phyloP scores from a whole-genome alignment of 257 asterid species.

The Buddleja alternifolia region DNA sequence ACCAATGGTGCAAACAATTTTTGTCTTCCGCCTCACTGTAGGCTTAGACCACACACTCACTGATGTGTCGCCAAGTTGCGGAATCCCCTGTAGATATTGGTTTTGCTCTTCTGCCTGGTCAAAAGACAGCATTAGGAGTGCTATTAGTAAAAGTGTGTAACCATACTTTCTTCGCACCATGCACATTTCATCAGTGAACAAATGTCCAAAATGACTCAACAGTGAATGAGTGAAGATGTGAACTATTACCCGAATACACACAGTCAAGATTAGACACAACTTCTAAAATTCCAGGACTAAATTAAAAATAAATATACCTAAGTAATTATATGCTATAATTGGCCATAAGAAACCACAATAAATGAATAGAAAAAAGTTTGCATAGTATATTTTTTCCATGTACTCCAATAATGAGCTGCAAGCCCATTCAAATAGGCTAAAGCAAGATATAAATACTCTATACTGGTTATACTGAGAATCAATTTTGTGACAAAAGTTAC shows the following conservation, averaged over 20 bases:
- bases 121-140: slow-evolving; percentile 7
- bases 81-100: slow-evolving; percentile 56
- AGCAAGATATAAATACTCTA: background rate
- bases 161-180: background rate
- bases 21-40: slow-evolving; percentile 84
- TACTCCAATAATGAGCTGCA: background rate
- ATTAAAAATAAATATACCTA: background rate
- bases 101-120: slow-evolving; percentile 62
- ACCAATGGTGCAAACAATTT: slow-evolving; percentile 97
- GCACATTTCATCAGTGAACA: background rate
- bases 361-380: background rate
- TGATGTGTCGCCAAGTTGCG: slow-evolving; percentile 61
- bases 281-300: background rate
- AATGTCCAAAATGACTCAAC: background rate
- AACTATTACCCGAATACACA: background rate
- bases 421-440: background rate
- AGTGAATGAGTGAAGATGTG: background rate
- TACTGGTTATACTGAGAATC: background rate
- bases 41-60: slow-evolving; percentile 76
- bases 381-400: no score
- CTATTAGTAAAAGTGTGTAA: background rate
- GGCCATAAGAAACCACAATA: no score
- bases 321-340: background rate
- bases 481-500: background rate
- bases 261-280: background rate